These are phyloP conservation scores for Haplographium delicatum DNA, from an alignment of 495 filamentous ascomycete genomes.

Conservation along the genomic window DNA sequence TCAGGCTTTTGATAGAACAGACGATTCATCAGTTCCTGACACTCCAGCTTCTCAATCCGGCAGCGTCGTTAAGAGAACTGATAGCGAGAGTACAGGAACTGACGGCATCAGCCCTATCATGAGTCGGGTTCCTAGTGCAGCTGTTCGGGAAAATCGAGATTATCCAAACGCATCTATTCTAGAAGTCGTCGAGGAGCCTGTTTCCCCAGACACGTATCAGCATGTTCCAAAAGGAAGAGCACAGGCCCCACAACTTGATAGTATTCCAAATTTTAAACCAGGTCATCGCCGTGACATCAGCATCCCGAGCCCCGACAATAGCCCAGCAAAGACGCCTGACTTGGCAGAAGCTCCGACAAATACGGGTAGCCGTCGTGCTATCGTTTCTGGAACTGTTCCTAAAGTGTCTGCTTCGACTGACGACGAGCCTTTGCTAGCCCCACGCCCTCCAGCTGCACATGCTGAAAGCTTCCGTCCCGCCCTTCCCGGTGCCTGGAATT, in stretches of 20 bases:
- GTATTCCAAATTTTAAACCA: conserved; percentile 36
- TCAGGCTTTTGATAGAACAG: conserved; percentile 57
- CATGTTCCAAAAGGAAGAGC: not conserved
- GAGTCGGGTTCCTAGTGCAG: conserved; percentile 40
- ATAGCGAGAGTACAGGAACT: conserved; percentile 54
- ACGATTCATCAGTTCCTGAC: conserved; percentile 43
- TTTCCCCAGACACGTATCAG: conserved; percentile 1
- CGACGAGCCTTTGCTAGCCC: conserved; percentile 7
- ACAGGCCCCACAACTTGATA: not conserved
- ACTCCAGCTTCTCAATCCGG: conserved; percentile 49
- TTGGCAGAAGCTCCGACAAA: conserved; percentile 37
- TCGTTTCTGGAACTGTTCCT: conserved; percentile 21
- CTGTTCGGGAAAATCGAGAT: conserved; percentile 29
- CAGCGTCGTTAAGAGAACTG: conserved; percentile 48
- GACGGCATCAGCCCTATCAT: conserved; percentile 67
- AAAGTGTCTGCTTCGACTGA: no score
- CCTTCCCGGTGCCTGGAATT: conserved; percentile 62
- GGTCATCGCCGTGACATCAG: conserved; percentile 59
- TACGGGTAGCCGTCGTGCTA: conserved; percentile 38
- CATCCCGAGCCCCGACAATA: conserved; percentile 56
- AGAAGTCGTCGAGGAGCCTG: conserved; percentile 46
- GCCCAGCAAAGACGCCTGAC: conserved; percentile 54
- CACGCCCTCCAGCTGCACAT: conserved; percentile 21
- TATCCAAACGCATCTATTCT: conserved; percentile 51
- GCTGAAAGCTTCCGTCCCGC: conserved; percentile 48